A percentile compares a stretch with the other conserved stretches of the same genome.
Conservation (phyloP, 2,329 filamentous ascomycete species). For the Didymella exigua region DNA sequence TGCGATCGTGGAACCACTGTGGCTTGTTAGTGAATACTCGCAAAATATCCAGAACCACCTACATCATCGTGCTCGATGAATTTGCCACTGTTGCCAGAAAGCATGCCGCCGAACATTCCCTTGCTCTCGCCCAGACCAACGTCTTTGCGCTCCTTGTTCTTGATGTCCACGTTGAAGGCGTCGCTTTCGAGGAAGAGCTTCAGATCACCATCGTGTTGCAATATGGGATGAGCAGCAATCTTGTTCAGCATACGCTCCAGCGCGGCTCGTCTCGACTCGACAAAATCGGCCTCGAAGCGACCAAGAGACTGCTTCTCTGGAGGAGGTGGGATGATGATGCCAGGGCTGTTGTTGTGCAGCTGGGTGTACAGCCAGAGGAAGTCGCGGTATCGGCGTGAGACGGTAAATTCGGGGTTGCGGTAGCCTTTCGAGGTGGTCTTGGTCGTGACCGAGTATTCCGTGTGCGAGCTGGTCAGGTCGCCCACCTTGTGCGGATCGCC, state of each 20-base stretch:
- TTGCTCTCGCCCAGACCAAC: slow-evolving; percentile 87
- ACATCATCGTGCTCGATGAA: slow-evolving; percentile 98
- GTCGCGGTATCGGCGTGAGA: slow-evolving; percentile 92
- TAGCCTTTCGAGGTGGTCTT: slow-evolving; percentile 98
- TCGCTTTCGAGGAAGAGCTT: slow-evolving; percentile 98
- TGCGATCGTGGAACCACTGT: slow-evolving; percentile 97
- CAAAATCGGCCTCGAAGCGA: slow-evolving; percentile 94
- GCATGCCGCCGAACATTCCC: slow-evolving; percentile 86
- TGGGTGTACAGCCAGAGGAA: slow-evolving; percentile 98
- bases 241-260: slow-evolving; percentile 99
- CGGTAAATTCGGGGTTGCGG: slow-evolving; percentile 87
- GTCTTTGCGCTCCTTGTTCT: slow-evolving; percentile 94
- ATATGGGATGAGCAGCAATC: slow-evolving; percentile 82
- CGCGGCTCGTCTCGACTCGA: slow-evolving; percentile 87
- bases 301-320: slow-evolving; percentile 98
- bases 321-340: slow-evolving; percentile 91
- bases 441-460: slow-evolving; percentile 94
- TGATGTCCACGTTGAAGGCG: slow-evolving; percentile 92
- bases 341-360: slow-evolving; percentile 91
- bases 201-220: slow-evolving; percentile 91
- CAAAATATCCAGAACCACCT: slow-evolving; percentile 45
- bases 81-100: slow-evolving; percentile 73
- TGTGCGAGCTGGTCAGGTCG: slow-evolving; percentile 94
- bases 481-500: slow-evolving; percentile 98
- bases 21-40: slow-evolving; percentile 16